phyloP scores from a whole-genome alignment of 257 asterid species.

The Solanum pinnatisectum region DNA sequence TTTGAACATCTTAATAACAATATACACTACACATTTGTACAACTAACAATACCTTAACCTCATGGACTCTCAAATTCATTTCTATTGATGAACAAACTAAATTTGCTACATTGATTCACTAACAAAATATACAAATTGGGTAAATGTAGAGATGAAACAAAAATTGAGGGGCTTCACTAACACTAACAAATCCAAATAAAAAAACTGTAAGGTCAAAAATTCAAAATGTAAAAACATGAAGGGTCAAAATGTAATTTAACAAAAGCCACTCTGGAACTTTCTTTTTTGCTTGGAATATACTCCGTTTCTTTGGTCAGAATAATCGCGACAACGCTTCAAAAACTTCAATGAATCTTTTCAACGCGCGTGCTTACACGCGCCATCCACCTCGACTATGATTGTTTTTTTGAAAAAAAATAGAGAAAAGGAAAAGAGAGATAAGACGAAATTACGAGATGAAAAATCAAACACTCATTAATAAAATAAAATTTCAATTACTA shows the following conservation, averaged over 20 bases:
- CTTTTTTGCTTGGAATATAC: constrained; percentile 3
- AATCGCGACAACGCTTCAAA: not conserved
- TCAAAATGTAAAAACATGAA: not conserved
- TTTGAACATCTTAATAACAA: not conserved
- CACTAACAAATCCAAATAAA: not conserved
- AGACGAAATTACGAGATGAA: not conserved
- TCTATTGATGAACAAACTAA: not conserved
- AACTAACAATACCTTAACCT: not conserved
- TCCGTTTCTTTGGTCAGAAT: not conserved
- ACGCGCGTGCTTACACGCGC: not conserved
- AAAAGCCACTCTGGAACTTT: not conserved
- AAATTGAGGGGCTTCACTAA: not conserved
- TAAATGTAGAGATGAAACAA: not conserved
- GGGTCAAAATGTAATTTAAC: not conserved
- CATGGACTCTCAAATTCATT: not conserved
- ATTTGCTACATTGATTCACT: not conserved
- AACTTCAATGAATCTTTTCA: not conserved
- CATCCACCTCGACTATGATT: not conserved
- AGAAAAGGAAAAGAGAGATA: not conserved
- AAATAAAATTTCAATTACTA: not conserved
- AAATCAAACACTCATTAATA: not conserved
- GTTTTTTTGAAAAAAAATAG: too few relatives aligned
- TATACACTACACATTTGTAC: not conserved
- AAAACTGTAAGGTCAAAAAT: not conserved
- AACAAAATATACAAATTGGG: not conserved